Conservation (phyloP, 163 green algal species). For the Volvox carteri region DNA sequence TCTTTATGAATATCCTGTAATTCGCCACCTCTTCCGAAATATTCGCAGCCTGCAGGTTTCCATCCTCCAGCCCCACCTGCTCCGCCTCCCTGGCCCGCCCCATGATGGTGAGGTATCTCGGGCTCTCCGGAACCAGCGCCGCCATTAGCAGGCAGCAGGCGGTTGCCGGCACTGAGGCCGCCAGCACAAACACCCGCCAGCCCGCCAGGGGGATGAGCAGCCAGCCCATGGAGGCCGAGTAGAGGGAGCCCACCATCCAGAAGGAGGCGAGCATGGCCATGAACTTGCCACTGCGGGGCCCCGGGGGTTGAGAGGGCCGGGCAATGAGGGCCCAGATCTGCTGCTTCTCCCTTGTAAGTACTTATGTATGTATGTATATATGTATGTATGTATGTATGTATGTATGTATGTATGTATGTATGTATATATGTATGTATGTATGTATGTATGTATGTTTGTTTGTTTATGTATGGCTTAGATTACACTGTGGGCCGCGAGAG, state of each 20-base stretch:
- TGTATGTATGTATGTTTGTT: too few relatives aligned
- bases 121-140: constrained; percentile 61
- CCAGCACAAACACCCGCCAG: constrained; percentile 67
- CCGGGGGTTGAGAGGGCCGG: not conserved
- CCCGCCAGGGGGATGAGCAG: constrained; percentile 59
- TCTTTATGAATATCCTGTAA: too few relatives aligned
- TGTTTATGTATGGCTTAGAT: too few relatives aligned
- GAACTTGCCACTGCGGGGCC: constrained; percentile 60
- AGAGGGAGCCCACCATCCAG: constrained; percentile 73
- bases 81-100: constrained; percentile 31
- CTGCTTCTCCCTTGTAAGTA: too few relatives aligned
- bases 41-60: too few relatives aligned
- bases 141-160: not conserved
- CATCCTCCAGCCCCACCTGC: constrained; percentile 17
- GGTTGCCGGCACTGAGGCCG: constrained; percentile 57
- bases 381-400: too few relatives aligned
- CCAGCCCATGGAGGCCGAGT: constrained; percentile 63
- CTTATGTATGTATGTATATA: too few relatives aligned
- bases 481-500: too few relatives aligned
- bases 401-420: too few relatives aligned
- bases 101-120: constrained; percentile 50
- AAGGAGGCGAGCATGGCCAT: constrained; percentile 65
- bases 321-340: too few relatives aligned
- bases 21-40: too few relatives aligned
- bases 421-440: too few relatives aligned